Evolutionary conservation across 805 yeast species (phyloP).

Genomic region (Maudiozyma saulgeensis): DNA sequence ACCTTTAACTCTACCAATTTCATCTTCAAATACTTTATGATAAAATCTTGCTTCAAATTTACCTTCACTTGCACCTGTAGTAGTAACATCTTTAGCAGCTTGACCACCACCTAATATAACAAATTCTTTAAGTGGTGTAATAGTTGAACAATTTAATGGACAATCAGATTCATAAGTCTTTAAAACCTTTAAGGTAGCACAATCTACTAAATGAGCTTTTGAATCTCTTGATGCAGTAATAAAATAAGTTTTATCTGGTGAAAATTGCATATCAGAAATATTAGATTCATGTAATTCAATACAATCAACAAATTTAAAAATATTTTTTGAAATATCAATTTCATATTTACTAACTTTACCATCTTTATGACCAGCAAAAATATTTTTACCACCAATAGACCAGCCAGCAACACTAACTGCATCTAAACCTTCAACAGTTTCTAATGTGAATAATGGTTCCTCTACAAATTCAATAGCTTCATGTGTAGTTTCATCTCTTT

Average conservation of each 20-base stretch:
- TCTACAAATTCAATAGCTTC: conserved; percentile 30
- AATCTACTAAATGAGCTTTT: conserved; percentile 67
- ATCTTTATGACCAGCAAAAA: conserved; percentile 81
- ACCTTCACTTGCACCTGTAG: conserved; percentile 90
- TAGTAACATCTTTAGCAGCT: conserved; percentile 96
- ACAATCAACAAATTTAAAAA: conserved; percentile 45
- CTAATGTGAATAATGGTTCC: conserved; percentile 52
- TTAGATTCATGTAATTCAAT: conserved; percentile 63
- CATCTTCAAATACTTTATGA: conserved; percentile 92
- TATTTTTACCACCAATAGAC: conserved; percentile 63
- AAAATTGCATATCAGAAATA: conserved; percentile 84
- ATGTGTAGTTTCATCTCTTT: conserved; percentile 30
- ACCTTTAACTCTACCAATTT: conserved; percentile 93
- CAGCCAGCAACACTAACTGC: conserved; percentile 80
- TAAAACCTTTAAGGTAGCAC: conserved; percentile 59
- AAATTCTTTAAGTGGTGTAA: conserved; percentile 87
- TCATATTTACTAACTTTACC: conserved; percentile 74
- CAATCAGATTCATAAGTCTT: conserved; percentile 80
- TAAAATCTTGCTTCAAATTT: conserved; percentile 93
- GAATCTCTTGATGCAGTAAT: conserved; percentile 91
- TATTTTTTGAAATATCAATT: conserved; percentile 32
- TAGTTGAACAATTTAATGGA: conserved; percentile 90
- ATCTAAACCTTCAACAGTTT: conserved; percentile 48
- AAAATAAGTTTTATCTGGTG: conserved; percentile 79
- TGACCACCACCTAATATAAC: conserved; percentile 98